These are phyloP conservation scores for Podila minutissima DNA, from an alignment of 192 early-diverging fungal species.

Conservation along the genomic window DNA sequence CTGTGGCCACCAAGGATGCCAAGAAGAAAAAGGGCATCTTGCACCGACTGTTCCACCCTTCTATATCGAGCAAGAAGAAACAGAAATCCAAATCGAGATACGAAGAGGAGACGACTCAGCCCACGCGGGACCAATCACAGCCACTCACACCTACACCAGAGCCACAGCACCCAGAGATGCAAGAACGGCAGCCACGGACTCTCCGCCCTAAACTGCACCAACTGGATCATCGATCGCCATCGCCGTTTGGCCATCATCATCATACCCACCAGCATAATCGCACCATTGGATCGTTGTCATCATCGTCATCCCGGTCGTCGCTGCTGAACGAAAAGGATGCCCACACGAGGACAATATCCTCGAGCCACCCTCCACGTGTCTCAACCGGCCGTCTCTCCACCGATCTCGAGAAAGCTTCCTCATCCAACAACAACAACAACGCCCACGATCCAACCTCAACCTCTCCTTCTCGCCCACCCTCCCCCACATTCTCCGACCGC, in stretches of 20 bases:
- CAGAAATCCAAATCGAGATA: background rate
- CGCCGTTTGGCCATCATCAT: background rate
- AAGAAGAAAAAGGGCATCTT: constrained; percentile 2
- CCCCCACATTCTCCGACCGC: background rate
- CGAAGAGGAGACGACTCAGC: background rate
- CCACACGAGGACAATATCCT: background rate
- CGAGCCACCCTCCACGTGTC: background rate
- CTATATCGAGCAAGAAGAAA: background rate
- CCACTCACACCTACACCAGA: background rate
- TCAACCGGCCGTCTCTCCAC: background rate
- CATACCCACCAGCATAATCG: background rate
- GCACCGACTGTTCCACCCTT: background rate
- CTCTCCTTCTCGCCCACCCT: background rate
- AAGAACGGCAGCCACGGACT: no score
- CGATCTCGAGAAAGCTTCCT: constrained; percentile 11
- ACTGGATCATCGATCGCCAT: background rate
- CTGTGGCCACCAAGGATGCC: background rate
- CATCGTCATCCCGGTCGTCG: background rate
- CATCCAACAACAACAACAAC: constrained; percentile 8
- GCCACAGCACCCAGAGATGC: no score
- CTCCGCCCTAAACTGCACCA: no score
- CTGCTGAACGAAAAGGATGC: background rate
- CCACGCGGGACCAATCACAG: background rate
- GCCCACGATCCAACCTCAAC: background rate
- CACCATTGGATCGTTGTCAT: background rate